Evolutionary conservation across 2,329 filamentous ascomycete species (phyloP).

Genomic region (Pseudocercospora macadamiae): DNA sequence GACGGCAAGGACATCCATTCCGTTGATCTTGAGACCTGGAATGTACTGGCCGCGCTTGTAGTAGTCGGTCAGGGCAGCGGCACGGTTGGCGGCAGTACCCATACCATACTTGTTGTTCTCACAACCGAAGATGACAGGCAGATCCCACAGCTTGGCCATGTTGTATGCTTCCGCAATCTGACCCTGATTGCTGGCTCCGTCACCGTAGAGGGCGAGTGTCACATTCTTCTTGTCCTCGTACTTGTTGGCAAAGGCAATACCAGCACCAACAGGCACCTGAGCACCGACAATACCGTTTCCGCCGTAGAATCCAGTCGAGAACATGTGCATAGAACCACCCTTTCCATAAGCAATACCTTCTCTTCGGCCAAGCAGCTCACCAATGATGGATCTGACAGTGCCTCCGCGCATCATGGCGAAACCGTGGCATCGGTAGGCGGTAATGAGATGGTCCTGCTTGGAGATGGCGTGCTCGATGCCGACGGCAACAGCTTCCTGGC

Average conservation of each 20-base stretch:
- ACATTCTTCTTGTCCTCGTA: slow-evolving; percentile 87
- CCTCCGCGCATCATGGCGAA: slow-evolving; percentile 96
- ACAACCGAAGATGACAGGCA: slow-evolving; percentile 93
- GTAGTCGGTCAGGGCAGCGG: slow-evolving; percentile 96
- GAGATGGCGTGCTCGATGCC: slow-evolving; percentile 96
- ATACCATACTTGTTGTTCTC: slow-evolving; percentile 99
- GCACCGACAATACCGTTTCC: slow-evolving; percentile 99
- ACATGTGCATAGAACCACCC: slow-evolving; percentile 99
- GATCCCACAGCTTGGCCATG: slow-evolving; percentile 99
- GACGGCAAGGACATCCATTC: slow-evolving; percentile 97
- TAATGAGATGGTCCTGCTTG: slow-evolving; percentile 92
- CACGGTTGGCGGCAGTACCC: slow-evolving; percentile 93
- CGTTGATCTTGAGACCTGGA: slow-evolving; percentile 98
- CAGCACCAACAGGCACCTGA: slow-evolving; percentile 95
- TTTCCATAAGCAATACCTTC: slow-evolving; percentile 98
- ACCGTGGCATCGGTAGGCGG: slow-evolving; percentile 98
- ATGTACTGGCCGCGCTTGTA: slow-evolving; percentile 99
- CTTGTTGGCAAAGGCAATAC: slow-evolving; percentile 95
- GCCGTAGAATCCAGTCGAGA: slow-evolving; percentile 95
- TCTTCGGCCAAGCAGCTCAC: slow-evolving; percentile 90
- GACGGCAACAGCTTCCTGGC: slow-evolving; percentile 95
- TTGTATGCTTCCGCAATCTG: slow-evolving; percentile 99
- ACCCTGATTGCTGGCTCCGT: slow-evolving; percentile 97
- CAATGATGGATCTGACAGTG: slow-evolving; percentile 88
- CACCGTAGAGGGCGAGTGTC: slow-evolving; percentile 89